Conservation (phyloP, 2,329 filamentous ascomycete species). For the Cladorrhinum sp. region DNA sequence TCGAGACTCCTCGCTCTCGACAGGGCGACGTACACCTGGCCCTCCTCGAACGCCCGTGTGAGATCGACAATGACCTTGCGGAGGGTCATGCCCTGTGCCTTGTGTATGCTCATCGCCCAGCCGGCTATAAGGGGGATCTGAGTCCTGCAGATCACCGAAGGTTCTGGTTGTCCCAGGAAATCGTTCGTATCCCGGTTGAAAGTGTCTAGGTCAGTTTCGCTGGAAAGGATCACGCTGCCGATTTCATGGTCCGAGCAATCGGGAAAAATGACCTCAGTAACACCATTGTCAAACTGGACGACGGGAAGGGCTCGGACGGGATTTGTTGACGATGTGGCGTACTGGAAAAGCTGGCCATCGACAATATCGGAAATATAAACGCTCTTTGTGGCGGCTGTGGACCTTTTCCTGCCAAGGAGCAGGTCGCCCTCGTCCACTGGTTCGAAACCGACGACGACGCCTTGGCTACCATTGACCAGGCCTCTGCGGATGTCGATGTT, state of each 20-base stretch:
- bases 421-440: slow-evolving; percentile 19
- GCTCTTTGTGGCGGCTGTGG: slow-evolving; percentile 23
- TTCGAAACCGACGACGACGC: slow-evolving; percentile 45
- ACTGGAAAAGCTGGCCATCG: slow-evolving; percentile 16
- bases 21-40: slow-evolving; percentile 60
- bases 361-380: slow-evolving; percentile 34
- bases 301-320: slow-evolving; percentile 51
- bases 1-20: slow-evolving; percentile 49
- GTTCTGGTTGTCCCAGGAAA: slow-evolving; percentile 42
- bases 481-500: slow-evolving; percentile 44
- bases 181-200: no score
- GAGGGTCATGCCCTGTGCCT: slow-evolving; percentile 61
- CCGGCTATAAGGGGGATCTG: slow-evolving; percentile 59
- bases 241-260: slow-evolving; percentile 48
- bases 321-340: no score
- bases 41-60: slow-evolving; percentile 48
- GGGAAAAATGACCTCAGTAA: slow-evolving; percentile 45
- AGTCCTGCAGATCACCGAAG: slow-evolving; percentile 50
- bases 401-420: slow-evolving; percentile 33
- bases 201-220: no score
- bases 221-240: no score
- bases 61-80: slow-evolving; percentile 56
- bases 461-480: slow-evolving; percentile 48
- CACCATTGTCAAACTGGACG: slow-evolving; percentile 52
- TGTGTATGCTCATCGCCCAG: slow-evolving; percentile 64